phyloP scores from a whole-genome alignment of 2,329 filamentous ascomycete species.

The Lasiodiplodia sp. region DNA sequence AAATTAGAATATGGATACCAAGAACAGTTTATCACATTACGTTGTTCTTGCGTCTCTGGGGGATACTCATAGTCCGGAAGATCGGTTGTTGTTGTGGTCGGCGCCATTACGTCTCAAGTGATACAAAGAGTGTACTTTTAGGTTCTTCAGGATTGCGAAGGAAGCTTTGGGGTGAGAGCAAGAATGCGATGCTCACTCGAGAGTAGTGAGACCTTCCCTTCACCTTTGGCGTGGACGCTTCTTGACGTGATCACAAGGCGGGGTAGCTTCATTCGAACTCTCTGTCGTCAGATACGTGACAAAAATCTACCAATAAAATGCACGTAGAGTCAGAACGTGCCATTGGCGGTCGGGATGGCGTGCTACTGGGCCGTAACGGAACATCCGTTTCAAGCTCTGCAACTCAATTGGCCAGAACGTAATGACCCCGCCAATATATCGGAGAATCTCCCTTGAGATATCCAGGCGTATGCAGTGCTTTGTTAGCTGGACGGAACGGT shows the following conservation, averaged over 20 bases:
- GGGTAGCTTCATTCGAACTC: neutral
- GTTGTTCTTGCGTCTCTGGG: conserved; percentile 7
- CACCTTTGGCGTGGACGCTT: neutral
- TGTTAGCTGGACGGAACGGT: no score
- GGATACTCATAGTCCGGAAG: conserved; percentile 16
- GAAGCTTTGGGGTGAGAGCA: neutral
- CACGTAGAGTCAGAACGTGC: neutral
- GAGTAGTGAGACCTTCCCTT: no score
- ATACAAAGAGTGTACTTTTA: neutral
- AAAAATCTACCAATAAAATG: neutral
- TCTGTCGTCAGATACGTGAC: neutral
- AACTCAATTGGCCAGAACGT: neutral
- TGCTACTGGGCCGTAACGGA: conserved; percentile 8
- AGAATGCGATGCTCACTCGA: no score
- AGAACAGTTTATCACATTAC: neutral
- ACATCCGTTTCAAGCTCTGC: neutral
- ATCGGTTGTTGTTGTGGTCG: neutral
- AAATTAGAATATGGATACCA: no score
- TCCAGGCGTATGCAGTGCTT: neutral
- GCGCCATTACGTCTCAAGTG: neutral
- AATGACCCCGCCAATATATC: neutral
- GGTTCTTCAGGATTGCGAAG: no score
- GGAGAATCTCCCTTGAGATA: neutral
- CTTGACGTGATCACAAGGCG: neutral
- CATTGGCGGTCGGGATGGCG: conserved; percentile 1